A percentile compares a stretch with the other conserved stretches of the same genome.
Evolutionary conservation across 176 grass and related monocot species (phyloP).

Genomic region (Tillandsia leiboldiana): DNA sequence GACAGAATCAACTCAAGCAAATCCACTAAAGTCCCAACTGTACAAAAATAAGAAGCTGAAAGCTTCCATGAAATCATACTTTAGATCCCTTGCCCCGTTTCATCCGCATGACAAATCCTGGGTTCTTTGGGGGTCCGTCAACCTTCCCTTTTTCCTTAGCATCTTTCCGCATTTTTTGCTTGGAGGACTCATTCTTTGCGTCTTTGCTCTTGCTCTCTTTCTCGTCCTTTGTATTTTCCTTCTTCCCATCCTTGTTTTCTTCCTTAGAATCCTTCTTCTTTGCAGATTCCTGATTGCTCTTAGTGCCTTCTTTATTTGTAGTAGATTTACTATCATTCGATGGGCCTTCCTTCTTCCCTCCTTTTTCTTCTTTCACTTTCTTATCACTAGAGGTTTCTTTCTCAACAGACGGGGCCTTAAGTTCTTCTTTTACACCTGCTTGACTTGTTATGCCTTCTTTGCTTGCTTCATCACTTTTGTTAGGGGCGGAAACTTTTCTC

Average conservation of each 20-base stretch:
- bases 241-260: conserved; percentile 33
- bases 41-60: conserved; percentile 9
- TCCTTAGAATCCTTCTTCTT: conserved; percentile 43
- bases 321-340: conserved; percentile 18
- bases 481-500: conserved; percentile 45
- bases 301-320: conserved; percentile 13
- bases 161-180: conserved; percentile 40
- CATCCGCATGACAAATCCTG: conserved; percentile 78
- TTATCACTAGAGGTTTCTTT: conserved; percentile 33
- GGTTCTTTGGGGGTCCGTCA: conserved; percentile 76
- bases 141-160: conserved; percentile 48
- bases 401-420: conserved; percentile 17
- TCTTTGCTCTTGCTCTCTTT: conserved; percentile 56
- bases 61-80: conserved; percentile 39
- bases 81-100: conserved; percentile 67
- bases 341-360: conserved; percentile 16
- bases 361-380: conserved; percentile 34
- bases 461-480: conserved; percentile 25
- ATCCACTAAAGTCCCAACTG: conserved; percentile 4
- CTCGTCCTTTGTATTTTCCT: conserved; percentile 43
- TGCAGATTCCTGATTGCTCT: conserved; percentile 27
- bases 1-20: conserved; percentile 15
- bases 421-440: conserved; percentile 39
- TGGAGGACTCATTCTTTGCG: conserved; percentile 36
- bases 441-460: conserved; percentile 33